A percentile compares a stretch with the other conserved stretches of the same genome.
phyloP scores from a whole-genome alignment of 306 rosid genomes.

The Quercus cerris region DNA sequence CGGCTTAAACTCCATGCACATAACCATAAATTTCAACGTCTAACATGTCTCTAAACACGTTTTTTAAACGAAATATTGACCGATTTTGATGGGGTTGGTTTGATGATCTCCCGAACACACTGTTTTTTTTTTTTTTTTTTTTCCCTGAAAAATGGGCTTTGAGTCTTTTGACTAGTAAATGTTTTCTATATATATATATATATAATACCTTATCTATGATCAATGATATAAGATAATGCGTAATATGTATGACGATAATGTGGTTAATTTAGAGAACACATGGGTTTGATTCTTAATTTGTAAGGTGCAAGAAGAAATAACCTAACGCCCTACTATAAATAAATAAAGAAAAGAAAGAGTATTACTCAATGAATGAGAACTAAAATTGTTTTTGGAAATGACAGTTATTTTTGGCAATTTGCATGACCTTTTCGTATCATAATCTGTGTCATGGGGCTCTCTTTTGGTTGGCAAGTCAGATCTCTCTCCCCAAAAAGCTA shows the following conservation, averaged over 20 bases:
- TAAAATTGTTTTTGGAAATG: conserved; percentile 1
- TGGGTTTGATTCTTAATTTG: neutral
- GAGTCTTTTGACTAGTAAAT: neutral
- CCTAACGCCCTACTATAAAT: neutral
- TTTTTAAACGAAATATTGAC: neutral
- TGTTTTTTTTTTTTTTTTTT: neutral
- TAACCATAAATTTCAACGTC: neutral
- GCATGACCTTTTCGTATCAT: neutral
- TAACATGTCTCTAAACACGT: neutral
- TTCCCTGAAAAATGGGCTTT: neutral
- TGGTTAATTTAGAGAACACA: conserved; percentile 5
- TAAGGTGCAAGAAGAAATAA: conserved; percentile 26
- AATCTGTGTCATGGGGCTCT: neutral
- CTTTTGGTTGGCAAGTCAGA: conserved; percentile 18
- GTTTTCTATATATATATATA: neutral
- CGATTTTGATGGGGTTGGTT: neutral
- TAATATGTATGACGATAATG: neutral
- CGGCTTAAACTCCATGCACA: neutral
- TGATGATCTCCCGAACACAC: neutral
- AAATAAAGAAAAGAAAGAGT: neutral
- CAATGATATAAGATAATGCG: neutral
- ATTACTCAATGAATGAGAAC: neutral
- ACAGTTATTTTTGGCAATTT: conserved; percentile 1
- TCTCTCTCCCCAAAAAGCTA: neutral
- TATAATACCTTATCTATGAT: neutral